phyloP scores from a whole-genome alignment of 495 filamentous ascomycete genomes.

The Immersiella caudata region DNA sequence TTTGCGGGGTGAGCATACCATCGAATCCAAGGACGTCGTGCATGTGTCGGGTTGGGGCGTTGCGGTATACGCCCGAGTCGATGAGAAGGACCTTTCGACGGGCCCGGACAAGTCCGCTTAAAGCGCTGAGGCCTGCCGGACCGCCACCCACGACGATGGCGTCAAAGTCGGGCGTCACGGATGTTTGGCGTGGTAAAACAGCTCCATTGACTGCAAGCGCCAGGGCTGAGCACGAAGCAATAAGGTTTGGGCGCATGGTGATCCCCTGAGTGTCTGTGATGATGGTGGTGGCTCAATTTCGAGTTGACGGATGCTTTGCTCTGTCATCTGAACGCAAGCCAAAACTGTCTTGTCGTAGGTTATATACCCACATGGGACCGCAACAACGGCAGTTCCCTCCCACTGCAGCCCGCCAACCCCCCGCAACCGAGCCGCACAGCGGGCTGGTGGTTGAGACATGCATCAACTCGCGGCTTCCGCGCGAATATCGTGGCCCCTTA shows the following conservation, averaged over 20 bases:
- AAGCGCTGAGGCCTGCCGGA: conserved; percentile 46
- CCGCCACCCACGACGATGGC: conserved; percentile 41
- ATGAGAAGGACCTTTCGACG: conserved; percentile 55
- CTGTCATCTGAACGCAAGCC: no score
- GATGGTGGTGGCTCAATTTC: no score
- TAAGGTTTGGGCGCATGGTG: not conserved
- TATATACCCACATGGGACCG: no score
- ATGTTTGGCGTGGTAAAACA: conserved; percentile 13
- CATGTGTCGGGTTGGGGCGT: conserved; percentile 57
- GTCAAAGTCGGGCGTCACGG: conserved; percentile 31
- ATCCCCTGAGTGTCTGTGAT: no score
- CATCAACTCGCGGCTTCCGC: no score
- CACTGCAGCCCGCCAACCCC: no score
- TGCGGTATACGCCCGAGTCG: conserved; percentile 60
- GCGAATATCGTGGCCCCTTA: no score
- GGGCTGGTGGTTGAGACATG: no score
- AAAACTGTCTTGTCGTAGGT: no score
- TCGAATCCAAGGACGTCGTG: conserved; percentile 64
- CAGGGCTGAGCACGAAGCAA: not conserved
- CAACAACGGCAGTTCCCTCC: no score
- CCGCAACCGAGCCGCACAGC: no score
- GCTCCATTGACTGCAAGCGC: conserved; percentile 11
- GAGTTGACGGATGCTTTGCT: no score
- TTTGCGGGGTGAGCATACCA: conserved; percentile 42
- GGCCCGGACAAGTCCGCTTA: conserved; percentile 60